phyloP scores from a whole-genome alignment of 805 yeast species.

The Sungouiozyma ichnusensis region DNA sequence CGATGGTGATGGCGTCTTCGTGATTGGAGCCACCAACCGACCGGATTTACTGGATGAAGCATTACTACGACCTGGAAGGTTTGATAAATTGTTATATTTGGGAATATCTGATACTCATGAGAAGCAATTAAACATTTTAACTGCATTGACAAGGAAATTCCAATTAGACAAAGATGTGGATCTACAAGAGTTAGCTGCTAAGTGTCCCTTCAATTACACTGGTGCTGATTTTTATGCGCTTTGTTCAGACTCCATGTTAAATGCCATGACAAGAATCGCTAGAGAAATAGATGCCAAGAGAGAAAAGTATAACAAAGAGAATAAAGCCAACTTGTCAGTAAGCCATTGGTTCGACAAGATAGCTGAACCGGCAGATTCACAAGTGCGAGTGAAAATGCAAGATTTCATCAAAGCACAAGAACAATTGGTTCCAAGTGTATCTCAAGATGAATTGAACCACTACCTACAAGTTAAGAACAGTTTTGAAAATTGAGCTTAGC shows the following conservation, averaged over 20 bases:
- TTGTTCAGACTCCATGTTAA: conserved; percentile 90
- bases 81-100: conserved; percentile 87
- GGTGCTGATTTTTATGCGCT: conserved; percentile 98
- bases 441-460: conserved; percentile 76
- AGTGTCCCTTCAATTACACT: conserved; percentile 82
- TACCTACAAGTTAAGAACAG: conserved; percentile 68
- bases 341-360: conserved; percentile 87
- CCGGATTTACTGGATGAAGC: conserved; percentile 96
- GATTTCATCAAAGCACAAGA: conserved; percentile 73
- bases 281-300: conserved; percentile 60
- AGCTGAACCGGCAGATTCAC: conserved; percentile 55
- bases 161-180: conserved; percentile 50
- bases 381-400: conserved; percentile 53
- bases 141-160: conserved; percentile 83
- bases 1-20: conserved; percentile 82
- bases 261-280: conserved; percentile 91
- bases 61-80: conserved; percentile 83
- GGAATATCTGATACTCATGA: conserved; percentile 89
- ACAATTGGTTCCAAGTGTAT: conserved; percentile 74
- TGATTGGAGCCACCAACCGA: conserved; percentile 97
- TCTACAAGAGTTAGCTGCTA: conserved; percentile 46
- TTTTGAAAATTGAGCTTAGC: conserved; percentile 41
- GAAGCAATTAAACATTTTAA: conserved; percentile 74
- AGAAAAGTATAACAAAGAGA: conserved; percentile 36
- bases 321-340: conserved; percentile 42